phyloP scores from a whole-genome alignment of 495 filamentous ascomycete genomes.

The Podospora fimiseda region DNA sequence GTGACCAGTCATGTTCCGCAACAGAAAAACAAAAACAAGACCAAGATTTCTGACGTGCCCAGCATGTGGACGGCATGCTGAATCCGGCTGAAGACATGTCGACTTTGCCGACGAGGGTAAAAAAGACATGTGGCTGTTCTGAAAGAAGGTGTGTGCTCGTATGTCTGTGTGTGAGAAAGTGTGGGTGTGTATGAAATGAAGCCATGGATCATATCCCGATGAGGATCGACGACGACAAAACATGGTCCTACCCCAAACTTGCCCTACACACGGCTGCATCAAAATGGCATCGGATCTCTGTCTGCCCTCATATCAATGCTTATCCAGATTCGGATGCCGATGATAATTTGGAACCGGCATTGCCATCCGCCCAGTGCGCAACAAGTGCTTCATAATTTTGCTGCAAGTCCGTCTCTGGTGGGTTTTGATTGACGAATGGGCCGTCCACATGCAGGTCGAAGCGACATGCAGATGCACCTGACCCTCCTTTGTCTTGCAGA shows the following conservation, averaged over 20 bases:
- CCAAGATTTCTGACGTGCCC: neutral
- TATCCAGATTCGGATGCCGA: too few species aligned
- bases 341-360: too few species aligned
- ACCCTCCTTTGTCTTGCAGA: conserved; percentile 24
- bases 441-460: conserved; percentile 22
- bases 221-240: too few species aligned
- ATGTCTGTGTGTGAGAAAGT: neutral
- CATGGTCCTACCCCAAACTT: too few species aligned
- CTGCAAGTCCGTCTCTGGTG: conserved; percentile 17
- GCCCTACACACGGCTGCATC: too few species aligned
- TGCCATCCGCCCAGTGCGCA: neutral
- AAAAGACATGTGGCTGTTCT: too few species aligned
- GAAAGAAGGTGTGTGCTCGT: too few species aligned
- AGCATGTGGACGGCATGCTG: neutral
- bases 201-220: too few species aligned
- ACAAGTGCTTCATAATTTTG: conserved; percentile 19
- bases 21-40: neutral
- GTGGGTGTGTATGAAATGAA: too few species aligned
- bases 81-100: conserved; percentile 1
- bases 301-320: too few species aligned
- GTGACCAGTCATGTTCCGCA: neutral
- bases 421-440: conserved; percentile 23
- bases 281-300: too few species aligned
- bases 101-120: neutral
- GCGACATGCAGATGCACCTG: conserved; percentile 32